These are phyloP conservation scores for Cicer arietinum DNA, from an alignment of 306 rosid species.

Conservation along the genomic window DNA sequence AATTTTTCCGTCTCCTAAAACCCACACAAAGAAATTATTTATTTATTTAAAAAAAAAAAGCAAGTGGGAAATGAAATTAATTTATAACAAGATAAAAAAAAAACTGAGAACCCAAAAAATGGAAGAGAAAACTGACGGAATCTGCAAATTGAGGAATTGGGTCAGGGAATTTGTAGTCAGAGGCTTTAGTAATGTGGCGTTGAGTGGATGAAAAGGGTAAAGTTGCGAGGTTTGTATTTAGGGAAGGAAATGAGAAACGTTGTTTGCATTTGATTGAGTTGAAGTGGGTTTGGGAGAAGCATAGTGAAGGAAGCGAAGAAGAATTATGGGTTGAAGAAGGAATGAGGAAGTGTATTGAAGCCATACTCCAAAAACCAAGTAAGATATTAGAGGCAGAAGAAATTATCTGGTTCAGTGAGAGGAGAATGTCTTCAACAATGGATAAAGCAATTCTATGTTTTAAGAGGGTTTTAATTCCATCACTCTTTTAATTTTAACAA, in stretches of 20 bases:
- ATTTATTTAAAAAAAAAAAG: neutral
- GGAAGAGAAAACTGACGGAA: constrained; percentile 55
- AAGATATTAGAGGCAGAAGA: too few species aligned
- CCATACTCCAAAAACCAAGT: constrained; percentile 37
- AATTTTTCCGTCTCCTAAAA: constrained; percentile 79
- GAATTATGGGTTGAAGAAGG: constrained; percentile 26
- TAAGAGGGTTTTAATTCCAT: too few species aligned
- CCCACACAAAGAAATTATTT: neutral
- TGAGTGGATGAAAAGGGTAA: constrained; percentile 45
- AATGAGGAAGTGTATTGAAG: constrained; percentile 36
- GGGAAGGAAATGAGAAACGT: constrained; percentile 42
- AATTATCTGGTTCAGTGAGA: too few species aligned
- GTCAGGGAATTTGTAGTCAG: constrained; percentile 92
- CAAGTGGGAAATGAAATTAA: neutral
- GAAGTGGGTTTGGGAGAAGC: constrained; percentile 36
- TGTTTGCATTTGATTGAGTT: constrained; percentile 39
- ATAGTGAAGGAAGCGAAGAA: constrained; percentile 35
- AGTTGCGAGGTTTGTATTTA: constrained; percentile 33
- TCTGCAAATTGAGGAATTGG: constrained; percentile 92
- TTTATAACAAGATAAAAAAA: neutral
- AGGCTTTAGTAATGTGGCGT: constrained; percentile 46
- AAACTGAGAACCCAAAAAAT: neutral
- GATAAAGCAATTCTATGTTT: too few species aligned
- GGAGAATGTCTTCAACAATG: too few species aligned
- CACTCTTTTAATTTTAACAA: too few species aligned